Base-by-base conservation (phyloP, 257 asterid species). In the Pogostemon cablin region DNA sequence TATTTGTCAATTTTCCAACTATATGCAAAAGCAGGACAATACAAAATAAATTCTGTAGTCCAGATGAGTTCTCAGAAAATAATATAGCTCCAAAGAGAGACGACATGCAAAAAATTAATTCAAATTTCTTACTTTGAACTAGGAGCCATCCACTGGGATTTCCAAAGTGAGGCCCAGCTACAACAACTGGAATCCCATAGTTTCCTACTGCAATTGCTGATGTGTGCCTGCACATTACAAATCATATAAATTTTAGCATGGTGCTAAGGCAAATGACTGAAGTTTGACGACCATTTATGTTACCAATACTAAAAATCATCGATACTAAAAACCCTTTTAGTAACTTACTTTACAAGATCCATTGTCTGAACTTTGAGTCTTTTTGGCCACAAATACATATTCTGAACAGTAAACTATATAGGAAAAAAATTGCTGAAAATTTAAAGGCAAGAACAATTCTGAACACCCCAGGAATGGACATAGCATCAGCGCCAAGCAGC, bases 71-170 rank as follows among this genome's bases (percentile, higher is more conserved):
- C 4, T 50, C 8, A 50, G 9, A 50, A 50, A 15, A 50, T 0
- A 32, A 5, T 47, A 47, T 20, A 20, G 25, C 53, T 15, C 53
- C 4, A n/a, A 65, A 15, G 49, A 67, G 40, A 49, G 37, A 57
- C 25, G 38, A 72, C 17, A 12, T 50, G 12, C 5, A 57, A 32
- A 46, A 48, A 62, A 39, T 65, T 48, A 44, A 67, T 43, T 55
- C 54, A 58, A 75, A 46, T 10, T 67, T 34, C 98, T 85, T 89
- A 95, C 99, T 95, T 98, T 42, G 99, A 64, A 77, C 93, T 97
- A 73, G 99, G 99, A 81, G 99, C 98, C 98, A 95, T 95, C 99
- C 99, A 81, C 99, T 95, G 66, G 99, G 98, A 84, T 95, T 84
- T 72, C 99, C 99, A 76, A 95, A 95, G 63, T 74, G 67, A 83